These are phyloP conservation scores for Ophiocordyceps polyrhachis-furcata DNA, from an alignment of 2,329 filamentous ascomycete species.

Conservation along the genomic window DNA sequence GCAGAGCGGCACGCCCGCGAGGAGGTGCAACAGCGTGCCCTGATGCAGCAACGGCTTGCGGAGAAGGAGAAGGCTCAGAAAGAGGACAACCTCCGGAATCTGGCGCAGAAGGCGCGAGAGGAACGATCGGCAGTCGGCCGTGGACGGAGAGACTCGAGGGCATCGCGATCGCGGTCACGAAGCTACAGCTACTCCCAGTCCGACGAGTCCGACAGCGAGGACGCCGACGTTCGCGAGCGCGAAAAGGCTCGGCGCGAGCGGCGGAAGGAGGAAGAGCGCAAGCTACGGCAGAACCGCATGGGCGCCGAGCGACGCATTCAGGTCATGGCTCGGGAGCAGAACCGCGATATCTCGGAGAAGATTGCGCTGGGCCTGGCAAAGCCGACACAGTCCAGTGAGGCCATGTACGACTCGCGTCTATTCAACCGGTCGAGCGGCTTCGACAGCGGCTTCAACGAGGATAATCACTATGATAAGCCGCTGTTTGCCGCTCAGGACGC, in stretches of 20 bases:
- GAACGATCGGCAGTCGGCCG: constrained; percentile 43
- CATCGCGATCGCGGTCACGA: constrained; percentile 17
- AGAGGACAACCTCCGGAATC: constrained; percentile 71
- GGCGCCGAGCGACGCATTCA: constrained; percentile 81
- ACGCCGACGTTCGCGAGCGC: constrained; percentile 54
- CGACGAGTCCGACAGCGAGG: constrained; percentile 33
- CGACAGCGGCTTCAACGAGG: constrained; percentile 85
- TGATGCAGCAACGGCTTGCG: constrained; percentile 90
- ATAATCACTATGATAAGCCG: constrained; percentile 93
- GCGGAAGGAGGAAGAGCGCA: constrained; percentile 67
- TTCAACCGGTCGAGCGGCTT: constrained; percentile 93
- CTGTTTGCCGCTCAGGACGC: constrained; percentile 91
- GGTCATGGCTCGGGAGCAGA: constrained; percentile 85
- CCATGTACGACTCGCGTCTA: constrained; percentile 90
- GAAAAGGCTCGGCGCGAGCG: constrained; percentile 61
- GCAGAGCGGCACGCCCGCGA: constrained; percentile 89
- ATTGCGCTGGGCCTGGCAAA: constrained; percentile 88
- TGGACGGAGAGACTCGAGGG: constrained; percentile 17
- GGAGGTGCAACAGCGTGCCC: constrained; percentile 76
- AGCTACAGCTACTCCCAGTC: constrained; percentile 37
- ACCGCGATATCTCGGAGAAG: constrained; percentile 93
- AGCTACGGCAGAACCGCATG: constrained; percentile 88
- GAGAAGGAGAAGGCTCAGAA: constrained; percentile 94
- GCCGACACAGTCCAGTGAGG: constrained; percentile 76
- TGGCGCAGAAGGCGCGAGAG: constrained; percentile 83